phyloP scores from a whole-genome alignment of 164 flowering plant genomes.

The Tetracentron sinense region DNA sequence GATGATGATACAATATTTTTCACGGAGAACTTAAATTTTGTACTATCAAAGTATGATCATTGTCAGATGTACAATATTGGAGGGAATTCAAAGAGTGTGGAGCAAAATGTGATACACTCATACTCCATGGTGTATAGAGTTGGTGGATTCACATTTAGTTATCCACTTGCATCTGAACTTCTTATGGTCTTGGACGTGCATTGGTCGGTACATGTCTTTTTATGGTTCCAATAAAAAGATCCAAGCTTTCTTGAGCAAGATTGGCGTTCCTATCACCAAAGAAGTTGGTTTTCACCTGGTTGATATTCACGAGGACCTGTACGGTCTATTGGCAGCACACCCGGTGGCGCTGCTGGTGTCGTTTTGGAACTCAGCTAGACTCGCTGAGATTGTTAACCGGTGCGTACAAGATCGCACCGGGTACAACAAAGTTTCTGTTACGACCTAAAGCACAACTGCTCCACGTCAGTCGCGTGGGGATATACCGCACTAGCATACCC shows the following conservation, averaged over 20 bases:
- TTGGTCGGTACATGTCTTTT: slow-evolving; percentile 46
- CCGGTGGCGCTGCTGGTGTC: slow-evolving; percentile 80
- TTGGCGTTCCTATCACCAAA: slow-evolving; percentile 61
- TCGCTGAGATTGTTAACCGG: slow-evolving; percentile 33
- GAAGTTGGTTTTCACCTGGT: slow-evolving; percentile 91
- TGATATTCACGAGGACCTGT: slow-evolving; percentile 49
- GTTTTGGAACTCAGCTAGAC: slow-evolving; percentile 32
- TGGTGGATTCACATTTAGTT: slow-evolving; percentile 84
- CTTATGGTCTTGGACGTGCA: slow-evolving; percentile 52
- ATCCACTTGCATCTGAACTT: slow-evolving; percentile 48
- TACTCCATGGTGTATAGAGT: slow-evolving; percentile 86
- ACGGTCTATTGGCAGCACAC: slow-evolving; percentile 71
- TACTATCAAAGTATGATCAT: slow-evolving; percentile 62
- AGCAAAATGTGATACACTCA: slow-evolving; percentile 61
- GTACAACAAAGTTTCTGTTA: slow-evolving; percentile 76
- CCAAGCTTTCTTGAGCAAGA: slow-evolving; percentile 53
- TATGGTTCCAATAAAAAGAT: slow-evolving; percentile 80
- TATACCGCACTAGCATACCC: slow-evolving; percentile 63
- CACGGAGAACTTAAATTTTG: slow-evolving; percentile 57
- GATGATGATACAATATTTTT: slow-evolving; percentile 94
- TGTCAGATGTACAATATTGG: slow-evolving; percentile 66
- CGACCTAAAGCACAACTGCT: slow-evolving; percentile 45
- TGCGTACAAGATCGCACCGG: slow-evolving; percentile 52
- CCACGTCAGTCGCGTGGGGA: slow-evolving; percentile 83
- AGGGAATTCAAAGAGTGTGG: slow-evolving; percentile 76